Base-by-base conservation (phyloP, 495 filamentous ascomycete species). In the Haplographium delicatum region DNA sequence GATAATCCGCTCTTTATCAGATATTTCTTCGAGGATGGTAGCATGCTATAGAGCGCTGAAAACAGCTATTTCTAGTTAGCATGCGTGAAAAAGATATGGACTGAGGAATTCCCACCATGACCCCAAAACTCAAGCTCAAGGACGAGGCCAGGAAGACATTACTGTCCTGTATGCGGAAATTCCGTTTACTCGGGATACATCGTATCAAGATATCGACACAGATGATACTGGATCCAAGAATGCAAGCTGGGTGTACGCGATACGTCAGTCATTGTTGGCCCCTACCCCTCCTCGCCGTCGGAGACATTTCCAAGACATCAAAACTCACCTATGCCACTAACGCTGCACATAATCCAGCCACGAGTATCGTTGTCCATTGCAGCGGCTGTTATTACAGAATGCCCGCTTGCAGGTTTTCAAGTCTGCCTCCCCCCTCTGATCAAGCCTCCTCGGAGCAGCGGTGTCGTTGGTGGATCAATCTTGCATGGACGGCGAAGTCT, bases 1-100 rank as follows among this genome's bases (percentile, higher is more conserved):
- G 81, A 75, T 64, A 84, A 78, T 7, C 81, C 82, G 48, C 79
- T 84, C 35, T 80, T 73, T 16, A 72, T 68, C 8, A 98, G 76
- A 64, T 91, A 95, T 18, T 75, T 71, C 57, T 82, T 85, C 4
- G 93, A 79, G 11, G 84, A 86, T 11, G 93, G 93, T 15, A 98
- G 80, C 85, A 98, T 96, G 65, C 86, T 91, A 61, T 93, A 95
- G 23, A 98, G 68, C 1, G 94, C 85, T 46, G 90, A 95, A 62
- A 96, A 98, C 15, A 96, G 74, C 91, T 96, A 48, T 20, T 37
- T 10, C 13, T 5, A 61, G 6, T 44, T 50, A 40, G 39, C 49
- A 41, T 33, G n/a, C 43, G 20, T 9, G 41, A 30, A 15, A 6
- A 38, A 19, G 8, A 9, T 20, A 7, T 18, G 38, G 33, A 19